A percentile compares a stretch with the other conserved stretches of the same genome.
Conservation (phyloP, 148 eudicot genomes). For the Talinum fruticosum region DNA sequence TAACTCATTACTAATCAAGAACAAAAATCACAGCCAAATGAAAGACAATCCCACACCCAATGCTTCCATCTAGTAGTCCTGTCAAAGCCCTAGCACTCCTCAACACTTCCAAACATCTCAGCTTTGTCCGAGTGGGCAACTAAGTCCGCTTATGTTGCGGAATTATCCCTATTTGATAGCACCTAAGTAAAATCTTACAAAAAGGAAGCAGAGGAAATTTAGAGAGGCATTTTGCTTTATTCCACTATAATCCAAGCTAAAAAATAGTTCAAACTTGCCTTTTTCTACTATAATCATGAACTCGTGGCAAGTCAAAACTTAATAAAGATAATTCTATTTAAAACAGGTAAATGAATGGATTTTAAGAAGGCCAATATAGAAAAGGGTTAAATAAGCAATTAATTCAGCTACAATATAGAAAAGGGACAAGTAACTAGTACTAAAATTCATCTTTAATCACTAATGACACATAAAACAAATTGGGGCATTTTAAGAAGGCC, state of each 20-base stretch:
- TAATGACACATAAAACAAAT: too few relatives aligned
- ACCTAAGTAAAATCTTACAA: neutral
- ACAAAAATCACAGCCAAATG: neutral
- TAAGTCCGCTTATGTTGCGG: neutral
- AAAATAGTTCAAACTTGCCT: too few relatives aligned
- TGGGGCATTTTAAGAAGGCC: neutral
- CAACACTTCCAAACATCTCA: neutral
- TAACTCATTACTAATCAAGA: neutral
- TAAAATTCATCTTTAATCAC: too few relatives aligned
- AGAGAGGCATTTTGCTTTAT: too few relatives aligned
- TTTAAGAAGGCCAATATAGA: neutral
- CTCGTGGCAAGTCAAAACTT: neutral
- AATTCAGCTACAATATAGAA: too few relatives aligned
- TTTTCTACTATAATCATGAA: too few relatives aligned
- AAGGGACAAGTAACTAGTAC: too few relatives aligned
- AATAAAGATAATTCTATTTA: neutral
- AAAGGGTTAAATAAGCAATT: too few relatives aligned
- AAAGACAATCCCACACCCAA: neutral
- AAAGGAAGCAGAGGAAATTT: too few relatives aligned
- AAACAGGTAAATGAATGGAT: neutral
- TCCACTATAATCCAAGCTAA: too few relatives aligned
- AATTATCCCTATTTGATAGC: neutral
- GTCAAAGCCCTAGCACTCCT: neutral
- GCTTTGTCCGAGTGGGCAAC: neutral
- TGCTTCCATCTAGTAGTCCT: neutral